Percentiles rank a stretch among this genome's conserved stretches.
These are phyloP conservation scores for Galerina marginata DNA, from an alignment of 768 basidiomycete species.

Conservation along the genomic window DNA sequence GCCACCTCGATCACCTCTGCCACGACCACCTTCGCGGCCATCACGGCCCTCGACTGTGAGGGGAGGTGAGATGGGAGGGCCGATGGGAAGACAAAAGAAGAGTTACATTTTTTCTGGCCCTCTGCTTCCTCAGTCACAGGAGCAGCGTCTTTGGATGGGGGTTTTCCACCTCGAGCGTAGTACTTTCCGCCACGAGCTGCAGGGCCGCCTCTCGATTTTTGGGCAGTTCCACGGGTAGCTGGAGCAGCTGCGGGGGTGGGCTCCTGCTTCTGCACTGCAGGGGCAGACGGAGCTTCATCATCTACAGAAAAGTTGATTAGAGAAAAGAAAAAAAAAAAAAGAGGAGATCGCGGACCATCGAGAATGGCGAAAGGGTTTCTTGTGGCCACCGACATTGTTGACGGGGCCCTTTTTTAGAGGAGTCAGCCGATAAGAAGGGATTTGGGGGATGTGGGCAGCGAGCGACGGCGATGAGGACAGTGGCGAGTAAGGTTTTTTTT, in stretches of 20 bases:
- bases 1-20: conserved; percentile 51
- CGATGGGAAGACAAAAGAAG: conserved; percentile 6
- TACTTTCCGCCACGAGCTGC: conserved; percentile 58
- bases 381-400: conserved; percentile 89
- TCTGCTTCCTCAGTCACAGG: conserved; percentile 39
- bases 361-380: conserved; percentile 86
- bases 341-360: conserved; percentile 58
- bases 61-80: conserved; percentile 22
- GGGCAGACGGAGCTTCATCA: conserved; percentile 55
- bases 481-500: conserved; percentile 16
- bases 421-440: conserved; percentile 31
- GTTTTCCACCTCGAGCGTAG: conserved; percentile 65
- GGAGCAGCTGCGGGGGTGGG: conserved; percentile 48
- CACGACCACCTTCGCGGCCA: conserved; percentile 44
- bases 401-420: conserved; percentile 59
- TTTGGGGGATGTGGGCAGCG: conserved; percentile 25
- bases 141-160: conserved; percentile 41
- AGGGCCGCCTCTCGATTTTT: conserved; percentile 32
- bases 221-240: conserved; percentile 52
- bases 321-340: conserved; percentile 8
- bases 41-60: conserved; percentile 41
- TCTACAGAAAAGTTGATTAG: not conserved
- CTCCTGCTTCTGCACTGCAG: conserved; percentile 33
- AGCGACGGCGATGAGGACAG: conserved; percentile 13
- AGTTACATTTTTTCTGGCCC: conserved; percentile 37